Evolutionary conservation across 2,329 filamentous ascomycete genomes (phyloP), one percentile per base, ranked within the genome.

Genomic region (Neocatenulostroma microsporum): DNA sequence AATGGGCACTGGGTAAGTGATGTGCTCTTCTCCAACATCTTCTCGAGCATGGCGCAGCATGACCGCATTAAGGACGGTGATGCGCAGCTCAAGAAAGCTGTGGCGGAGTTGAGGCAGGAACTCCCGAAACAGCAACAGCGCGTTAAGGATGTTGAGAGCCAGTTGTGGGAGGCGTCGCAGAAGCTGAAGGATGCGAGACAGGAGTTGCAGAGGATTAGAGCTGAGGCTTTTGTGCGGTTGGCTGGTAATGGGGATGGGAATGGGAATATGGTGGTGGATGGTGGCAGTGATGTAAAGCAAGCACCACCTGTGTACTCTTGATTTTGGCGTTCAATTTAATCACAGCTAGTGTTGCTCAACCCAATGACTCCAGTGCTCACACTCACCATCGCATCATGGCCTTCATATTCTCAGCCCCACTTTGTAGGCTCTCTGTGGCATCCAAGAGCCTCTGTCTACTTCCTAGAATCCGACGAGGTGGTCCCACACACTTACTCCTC

Each of bases 11-110:
- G 55, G 4, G 43, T 56, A 21, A 45, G 42, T 14, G 54, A 57
- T 33, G 41, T 57, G 3, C 11, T 57, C 14, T 56, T 58, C 21
- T 53, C 56, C 27, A 55, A 54, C 27, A 48, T 56, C 15, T 58
- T 57, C 32, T 44, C 44, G 4, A 51, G 55, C 23, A 50, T 53
- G 45, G 36, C 26, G 17, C 49, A 54, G 26, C 51, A 56, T 37
- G 51, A 55, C 3, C 36, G 49, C 2, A 55, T 58, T 30, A 38
- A 53, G 26, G 34, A 41, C 2, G 46, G 40, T 12, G 41, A 51
- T 10, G 32, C 24, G 18, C 47, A 56, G 30, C 21, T 56, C 34
- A 30, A 42, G 32, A 31, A 47, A n/a, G 51, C 49, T 3, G 32
- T 37, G 10, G n/a, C 38, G 21, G 39, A 54, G 28, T 25, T 56